Percentiles rank a stretch among this genome's conserved stretches.
phyloP scores from a whole-genome alignment of 2,329 filamentous ascomycete species.

The Fusarium albidum region DNA sequence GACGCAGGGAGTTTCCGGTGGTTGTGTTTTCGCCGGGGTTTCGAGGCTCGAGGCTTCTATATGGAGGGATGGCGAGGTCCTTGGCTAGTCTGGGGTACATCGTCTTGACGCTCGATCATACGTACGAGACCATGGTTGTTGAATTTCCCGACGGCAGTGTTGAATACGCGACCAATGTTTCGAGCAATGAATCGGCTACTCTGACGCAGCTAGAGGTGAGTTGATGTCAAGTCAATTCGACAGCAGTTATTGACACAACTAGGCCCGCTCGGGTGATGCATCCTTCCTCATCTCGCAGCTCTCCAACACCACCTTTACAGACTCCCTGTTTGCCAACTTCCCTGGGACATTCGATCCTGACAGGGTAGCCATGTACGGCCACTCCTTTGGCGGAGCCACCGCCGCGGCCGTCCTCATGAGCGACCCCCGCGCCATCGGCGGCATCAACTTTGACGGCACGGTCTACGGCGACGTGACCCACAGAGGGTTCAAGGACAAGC shows the following conservation, averaged over 20 bases:
- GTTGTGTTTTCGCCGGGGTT: slow-evolving; percentile 54
- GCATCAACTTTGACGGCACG: slow-evolving; percentile 29
- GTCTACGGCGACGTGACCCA: slow-evolving; percentile 34
- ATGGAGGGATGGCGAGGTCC: slow-evolving; percentile 51
- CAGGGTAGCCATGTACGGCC: slow-evolving; percentile 12
- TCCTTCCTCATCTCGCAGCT: slow-evolving; percentile 31
- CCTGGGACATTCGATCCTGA: slow-evolving; percentile 11
- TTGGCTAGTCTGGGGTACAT: slow-evolving; percentile 55
- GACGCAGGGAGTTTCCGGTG: slow-evolving; percentile 9
- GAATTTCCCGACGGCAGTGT: slow-evolving; percentile 53
- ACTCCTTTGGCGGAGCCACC: slow-evolving; percentile 29
- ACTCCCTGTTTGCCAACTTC: slow-evolving; percentile 12
- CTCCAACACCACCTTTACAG: slow-evolving; percentile 22
- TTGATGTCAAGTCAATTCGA: not conserved
- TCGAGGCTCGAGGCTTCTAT: slow-evolving; percentile 50
- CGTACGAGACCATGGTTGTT: slow-evolving; percentile 53
- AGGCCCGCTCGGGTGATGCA: slow-evolving; percentile 16
- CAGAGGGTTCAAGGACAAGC: slow-evolving; percentile 34
- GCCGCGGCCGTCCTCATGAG: slow-evolving; percentile 41
- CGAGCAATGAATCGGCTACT: not conserved
- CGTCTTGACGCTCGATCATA: slow-evolving; percentile 57
- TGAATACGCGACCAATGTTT: not conserved
- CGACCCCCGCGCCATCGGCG: slow-evolving; percentile 44
- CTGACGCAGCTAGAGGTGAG: slow-evolving; percentile 13
- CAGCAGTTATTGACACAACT: not conserved